Base-by-base conservation (phyloP, 202 grass and related monocot genomes). In the Setaria viridis region DNA sequence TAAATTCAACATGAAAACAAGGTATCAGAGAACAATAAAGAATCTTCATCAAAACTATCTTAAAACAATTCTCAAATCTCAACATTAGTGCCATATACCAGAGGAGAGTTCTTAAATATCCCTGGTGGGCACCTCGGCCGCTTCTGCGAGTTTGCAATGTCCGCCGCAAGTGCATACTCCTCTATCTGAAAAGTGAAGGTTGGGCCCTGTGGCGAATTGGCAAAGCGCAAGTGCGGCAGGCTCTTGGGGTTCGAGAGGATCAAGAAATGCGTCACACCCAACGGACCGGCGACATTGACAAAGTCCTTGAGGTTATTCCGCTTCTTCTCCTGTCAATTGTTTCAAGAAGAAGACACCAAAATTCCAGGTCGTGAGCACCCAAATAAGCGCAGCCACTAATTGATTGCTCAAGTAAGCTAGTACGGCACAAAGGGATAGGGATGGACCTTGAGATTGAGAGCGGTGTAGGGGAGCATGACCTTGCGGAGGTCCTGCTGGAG, bases 241-340 rank as follows among this genome's bases (percentile, higher is more conserved):
- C 93, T 94, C 86, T 92, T 92, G 53, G 93, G 89, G 82, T 92
- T 90, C 12, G 91, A 95, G 67, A 98, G 70, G 80, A 98, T 98
- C 43, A 98, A 48, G 75, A 98, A 98, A 91, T 95, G 95, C 0
- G 95, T 92, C 29, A 98, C 93, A 12, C 95, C 95, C 88, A 98
- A 47, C 4, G 95, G 89, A 30, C 95, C 91, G 0, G 95, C 85
- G 15, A 98, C 93, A 54, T 95, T 95, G 58, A 98, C 20, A 49
- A 98, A 98, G 54, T 98, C 95, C 80, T 95, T 98, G 47, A 98
- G 69, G 83, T 87, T 95, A 82, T 98, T 98, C 50, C 93, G 71
- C 60, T 95, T 98, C 71, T 98, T 98, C 80, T 98, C 93, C 93
- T 98, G 89, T 70, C 46, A 63, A 76, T 63, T 56, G 49, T 74